Percentiles rank a stretch among this genome's conserved stretches.
phyloP scores from a whole-genome alignment of 2,329 filamentous ascomycete species.

The Fusarium poae region DNA sequence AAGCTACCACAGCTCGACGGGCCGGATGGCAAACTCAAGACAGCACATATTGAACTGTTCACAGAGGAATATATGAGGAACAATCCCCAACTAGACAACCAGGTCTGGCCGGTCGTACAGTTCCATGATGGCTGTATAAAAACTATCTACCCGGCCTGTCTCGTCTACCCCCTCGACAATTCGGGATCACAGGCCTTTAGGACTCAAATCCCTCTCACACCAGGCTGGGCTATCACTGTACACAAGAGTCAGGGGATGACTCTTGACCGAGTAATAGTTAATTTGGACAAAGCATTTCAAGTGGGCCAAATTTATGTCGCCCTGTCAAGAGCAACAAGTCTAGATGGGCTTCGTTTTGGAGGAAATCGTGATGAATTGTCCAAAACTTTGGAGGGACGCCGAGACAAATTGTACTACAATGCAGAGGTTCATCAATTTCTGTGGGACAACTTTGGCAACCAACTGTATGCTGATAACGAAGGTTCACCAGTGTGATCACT shows the following conservation, averaged over 20 bases:
- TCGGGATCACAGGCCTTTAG: conserved; percentile 60
- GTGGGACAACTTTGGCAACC: conserved; percentile 11
- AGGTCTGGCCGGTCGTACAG: conserved; percentile 53
- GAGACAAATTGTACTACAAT: background rate
- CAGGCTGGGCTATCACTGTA: conserved; percentile 73
- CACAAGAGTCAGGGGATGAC: conserved; percentile 75
- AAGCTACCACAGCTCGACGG: background rate
- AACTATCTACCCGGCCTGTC: conserved; percentile 66
- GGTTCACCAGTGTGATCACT: no score
- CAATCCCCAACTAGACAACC: rapidly evolving
- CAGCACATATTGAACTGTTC: background rate
- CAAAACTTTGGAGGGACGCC: background rate
- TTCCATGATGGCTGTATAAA: conserved; percentile 63
- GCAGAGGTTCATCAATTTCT: conserved; percentile 22
- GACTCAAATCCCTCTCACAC: conserved; percentile 71
- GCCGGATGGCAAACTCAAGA: background rate
- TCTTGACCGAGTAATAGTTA: conserved; percentile 58
- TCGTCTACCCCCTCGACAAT: conserved; percentile 61
- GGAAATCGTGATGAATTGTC: conserved; percentile 2
- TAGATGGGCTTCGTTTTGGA: conserved; percentile 23
- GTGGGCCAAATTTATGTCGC: background rate
- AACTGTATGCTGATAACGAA: background rate
- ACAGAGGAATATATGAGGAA: background rate
- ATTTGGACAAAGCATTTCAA: background rate
- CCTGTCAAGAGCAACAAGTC: background rate